These are phyloP conservation scores for Neonectria coccinea DNA, from an alignment of 2,329 filamentous ascomycete species.

Conservation along the genomic window DNA sequence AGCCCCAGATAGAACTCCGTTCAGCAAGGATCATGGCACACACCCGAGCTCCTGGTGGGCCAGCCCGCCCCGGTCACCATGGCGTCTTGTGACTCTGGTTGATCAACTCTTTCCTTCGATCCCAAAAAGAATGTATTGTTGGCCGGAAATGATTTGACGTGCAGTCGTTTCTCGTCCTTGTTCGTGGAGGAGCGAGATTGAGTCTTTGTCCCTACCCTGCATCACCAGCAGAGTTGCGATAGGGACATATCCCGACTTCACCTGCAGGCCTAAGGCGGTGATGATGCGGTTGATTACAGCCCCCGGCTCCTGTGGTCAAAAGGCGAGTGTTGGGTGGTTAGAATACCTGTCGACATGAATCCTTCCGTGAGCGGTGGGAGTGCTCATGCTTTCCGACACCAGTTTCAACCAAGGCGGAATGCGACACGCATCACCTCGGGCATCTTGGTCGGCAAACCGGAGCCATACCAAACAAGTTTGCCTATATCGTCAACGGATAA, in stretches of 20 bases:
- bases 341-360: constrained; percentile 8
- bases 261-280: constrained; percentile 9
- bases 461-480: background rate
- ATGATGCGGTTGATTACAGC: constrained; percentile 4
- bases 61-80: background rate
- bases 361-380: background rate
- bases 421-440: background rate
- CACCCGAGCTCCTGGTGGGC: background rate
- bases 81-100: background rate
- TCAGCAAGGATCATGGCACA: background rate
- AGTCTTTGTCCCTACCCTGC: constrained; percentile 32
- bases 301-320: background rate
- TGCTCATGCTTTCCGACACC: background rate
- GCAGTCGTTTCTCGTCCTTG: no score
- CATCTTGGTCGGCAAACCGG: background rate
- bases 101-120: background rate
- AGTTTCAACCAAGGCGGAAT: background rate
- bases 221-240: constrained; percentile 9
- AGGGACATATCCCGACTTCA: background rate
- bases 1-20: background rate
- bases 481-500: background rate
- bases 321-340: constrained; percentile 1
- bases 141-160: no score
- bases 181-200: background rate
- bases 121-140: background rate